Evolutionary conservation across 164 flowering plant species (phyloP).

Genomic region (Vitis cinerea): DNA sequence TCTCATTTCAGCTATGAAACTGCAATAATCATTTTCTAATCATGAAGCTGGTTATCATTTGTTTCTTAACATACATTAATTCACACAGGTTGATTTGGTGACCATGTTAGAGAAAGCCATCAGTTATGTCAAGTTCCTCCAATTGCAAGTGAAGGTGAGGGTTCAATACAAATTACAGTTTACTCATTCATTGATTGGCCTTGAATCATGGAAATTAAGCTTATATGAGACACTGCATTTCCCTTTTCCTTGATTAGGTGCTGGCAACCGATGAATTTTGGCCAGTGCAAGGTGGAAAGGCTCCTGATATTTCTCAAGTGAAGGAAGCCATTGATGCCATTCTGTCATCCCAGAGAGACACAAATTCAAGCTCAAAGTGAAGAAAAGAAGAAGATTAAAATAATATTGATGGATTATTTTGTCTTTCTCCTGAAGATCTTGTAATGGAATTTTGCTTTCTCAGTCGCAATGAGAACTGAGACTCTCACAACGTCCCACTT

Average conservation of each 20-base stretch:
- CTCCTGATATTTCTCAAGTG: slow-evolving; percentile 89
- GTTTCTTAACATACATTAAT: background rate
- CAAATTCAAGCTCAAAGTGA: slow-evolving; percentile 49
- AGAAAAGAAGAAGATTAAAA: background rate
- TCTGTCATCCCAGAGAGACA: slow-evolving; percentile 64
- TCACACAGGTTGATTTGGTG: slow-evolving; percentile 82
- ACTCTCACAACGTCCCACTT: background rate
- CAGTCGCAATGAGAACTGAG: background rate
- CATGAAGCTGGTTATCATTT: background rate
- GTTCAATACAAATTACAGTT: background rate
- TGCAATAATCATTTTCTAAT: too few relatives aligned
- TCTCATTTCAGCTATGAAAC: background rate
- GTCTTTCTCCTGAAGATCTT: slow-evolving; percentile 1
- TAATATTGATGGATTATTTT: background rate
- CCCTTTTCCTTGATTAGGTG: slow-evolving; percentile 38
- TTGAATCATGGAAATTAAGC: too few relatives aligned
- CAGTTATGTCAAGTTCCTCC: slow-evolving; percentile 94
- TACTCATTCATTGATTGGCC: background rate
- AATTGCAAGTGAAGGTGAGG: slow-evolving; percentile 88
- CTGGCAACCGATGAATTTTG: slow-evolving; percentile 97
- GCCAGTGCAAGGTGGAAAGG: slow-evolving; percentile 93
- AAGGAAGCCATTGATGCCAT: slow-evolving; percentile 95
- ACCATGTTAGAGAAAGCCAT: slow-evolving; percentile 96
- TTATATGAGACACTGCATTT: too few relatives aligned
- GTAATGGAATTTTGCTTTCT: background rate